Evolutionary conservation across 345 rosid genomes (phyloP), one percentile per base, ranked within the genome.

Genomic region (Barbarea vulgaris): DNA sequence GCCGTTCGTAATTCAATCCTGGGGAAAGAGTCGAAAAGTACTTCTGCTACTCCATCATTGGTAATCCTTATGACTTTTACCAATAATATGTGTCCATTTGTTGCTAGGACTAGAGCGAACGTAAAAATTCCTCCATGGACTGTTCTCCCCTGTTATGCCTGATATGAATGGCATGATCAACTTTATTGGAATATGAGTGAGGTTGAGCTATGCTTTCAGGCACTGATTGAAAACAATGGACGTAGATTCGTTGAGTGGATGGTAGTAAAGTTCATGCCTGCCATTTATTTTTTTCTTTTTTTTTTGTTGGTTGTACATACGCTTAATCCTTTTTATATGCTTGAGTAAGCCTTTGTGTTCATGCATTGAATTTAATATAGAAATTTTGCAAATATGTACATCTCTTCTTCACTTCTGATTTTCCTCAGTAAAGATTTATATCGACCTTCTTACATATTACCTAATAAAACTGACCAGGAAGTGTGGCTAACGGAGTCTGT

Each of bases 401-500:
- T 69, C 73, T 12, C 19, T 22, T 67, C 61, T 36, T 7, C 14
- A 54, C 66, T 36, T 64, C 33, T 70, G 31, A 34, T 19, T 34
- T 44, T 64, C 12, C 22, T 19, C 27, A 1, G 13, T 37, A 25
- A 25, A 76, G 53, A 27, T 34, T 63, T 75, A 25, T 33, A 53
- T 24, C 14, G 9, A 14, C 33, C 84, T 81, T 69, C 81, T 79
- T 50, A 76, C 81, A 57, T 69, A 67, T 60, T 78, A 72, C 60
- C 54, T 75, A 51, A 78, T 81, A 76, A 74, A 80, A 68, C 77
- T 84, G 82, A 75, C 75, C 91, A 95, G 97, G 99, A 95, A 86
- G 80, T 46, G 58, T 92, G 99, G 97, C 84, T 95, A 64, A 90
- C 84, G 77, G 97, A 87, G 75, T 74, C 87, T 56, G 97, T 89